Evolutionary conservation across 2,329 filamentous ascomycete genomes (phyloP), one percentile per base, ranked within the genome.

Genomic region (Pestalotiopsis sp.): DNA sequence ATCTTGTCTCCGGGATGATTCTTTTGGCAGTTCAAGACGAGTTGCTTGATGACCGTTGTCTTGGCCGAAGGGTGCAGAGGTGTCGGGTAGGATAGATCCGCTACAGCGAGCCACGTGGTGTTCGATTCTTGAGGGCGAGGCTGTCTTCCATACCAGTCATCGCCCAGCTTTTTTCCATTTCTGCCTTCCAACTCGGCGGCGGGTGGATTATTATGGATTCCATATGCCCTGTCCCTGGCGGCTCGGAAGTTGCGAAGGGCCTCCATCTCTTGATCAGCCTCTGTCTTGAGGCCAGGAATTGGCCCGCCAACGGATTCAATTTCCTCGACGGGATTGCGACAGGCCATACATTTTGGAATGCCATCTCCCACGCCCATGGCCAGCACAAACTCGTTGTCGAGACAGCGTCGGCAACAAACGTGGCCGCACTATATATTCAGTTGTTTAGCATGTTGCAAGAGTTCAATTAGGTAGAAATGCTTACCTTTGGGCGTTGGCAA

Each of bases 1-100:
- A 69, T 67, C 61, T 69, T 69, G 66, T 69, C 68, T 3, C 69
- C 65, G 1, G 64, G 67, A 11, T 59, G 60, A 0, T 67, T 25
- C 2, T 2, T 13, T 12, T 17, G 52, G 57, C 60, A 65, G 3
- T 61, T 20, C 7, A 65, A 11, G 0, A 62, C 20, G 0, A 25
- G 41, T 2, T 66, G 11, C 20, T 57, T 62, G 3, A 66, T 52
- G 4, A n/a, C 20, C 0, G 17, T 66, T 1, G 38, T 66, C 20
- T 68, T 69, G 7, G 65, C 52, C 17, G 60, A 67, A 3, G 60
- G 64, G 3, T 17, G 6, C 38, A 67, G 11, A 0, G 64, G 59
- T 3, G 25, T 2, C 4, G 68, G 64, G 5, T 69, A 60, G 0
- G 38, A 5, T 0, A 56, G 25, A 7, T 69, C 68, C 31, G 36